Conservation (phyloP, 352 stramenopile genomes). For the Phytophthora litchii region DNA sequence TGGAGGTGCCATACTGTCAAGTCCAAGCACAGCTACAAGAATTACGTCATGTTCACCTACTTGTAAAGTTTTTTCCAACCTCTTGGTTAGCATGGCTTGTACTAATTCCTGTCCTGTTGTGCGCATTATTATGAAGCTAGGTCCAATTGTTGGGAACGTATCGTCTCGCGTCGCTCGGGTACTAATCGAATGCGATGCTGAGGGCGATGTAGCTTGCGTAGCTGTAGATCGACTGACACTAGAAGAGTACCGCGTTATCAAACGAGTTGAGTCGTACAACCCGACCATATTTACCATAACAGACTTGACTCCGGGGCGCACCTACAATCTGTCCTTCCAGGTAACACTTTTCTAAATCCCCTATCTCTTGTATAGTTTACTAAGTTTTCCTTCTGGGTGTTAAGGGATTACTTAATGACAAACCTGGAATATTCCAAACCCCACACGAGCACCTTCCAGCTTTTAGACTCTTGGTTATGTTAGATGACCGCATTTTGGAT, state of each 20-base stretch:
- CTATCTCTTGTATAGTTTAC: neutral
- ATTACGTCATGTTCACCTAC: constrained; percentile 8
- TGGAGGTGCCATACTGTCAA: constrained; percentile 3
- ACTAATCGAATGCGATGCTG: constrained; percentile 49
- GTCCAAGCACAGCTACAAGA: constrained; percentile 15
- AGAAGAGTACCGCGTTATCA: constrained; percentile 8
- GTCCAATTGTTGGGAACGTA: constrained; percentile 52
- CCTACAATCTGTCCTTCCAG: constrained; percentile 49
- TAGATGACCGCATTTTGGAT: constrained; percentile 32
- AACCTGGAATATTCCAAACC: constrained; percentile 35
- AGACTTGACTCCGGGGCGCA: constrained; percentile 33
- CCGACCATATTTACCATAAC: constrained; percentile 43
- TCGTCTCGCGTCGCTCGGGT: constrained; percentile 35
- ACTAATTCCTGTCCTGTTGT: neutral
- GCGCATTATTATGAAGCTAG: constrained; percentile 28
- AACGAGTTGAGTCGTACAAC: constrained; percentile 13
- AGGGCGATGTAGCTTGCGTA: constrained; percentile 42
- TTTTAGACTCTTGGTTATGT: constrained; percentile 35
- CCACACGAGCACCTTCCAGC: constrained; percentile 31
- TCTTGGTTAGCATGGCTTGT: too few species aligned
- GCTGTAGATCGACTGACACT: constrained; percentile 44
- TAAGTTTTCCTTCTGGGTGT: constrained; percentile 1
- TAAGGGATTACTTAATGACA: constrained; percentile 34
- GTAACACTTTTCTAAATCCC: constrained; percentile 19
- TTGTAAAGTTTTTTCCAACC: constrained; percentile 22